Percentiles rank a stretch among this genome's conserved stretches.
Conservation (phyloP, 164 flowering plant species). For the Vitis vinifera region ASM3070453v1 NC_081807.1:3618001-3618500, state of each 20-base stretch:
- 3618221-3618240: constrained; percentile 48
- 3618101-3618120: neutral
- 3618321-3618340: neutral
- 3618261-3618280: neutral
- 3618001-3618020: constrained; percentile 96
- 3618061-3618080: neutral
- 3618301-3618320: neutral
- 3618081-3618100: neutral
- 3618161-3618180: constrained; percentile 45
- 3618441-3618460: too few relatives aligned
- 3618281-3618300: neutral
- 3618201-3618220: constrained; percentile 45
- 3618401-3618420: too few relatives aligned
- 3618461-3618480: too few relatives aligned
- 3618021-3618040: constrained; percentile 63
- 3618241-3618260: neutral
- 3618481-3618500: too few relatives aligned
- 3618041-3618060: constrained; percentile 66
- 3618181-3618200: constrained; percentile 52
- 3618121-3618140: neutral
- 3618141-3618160: constrained; percentile 31
- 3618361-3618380: too few relatives aligned
- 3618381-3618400: too few relatives aligned
- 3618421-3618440: too few relatives aligned
- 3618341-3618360: neutral